A percentile compares a stretch with the other conserved stretches of the same genome.
phyloP scores from a whole-genome alignment of 495 filamentous ascomycete species.

The Astrothelium subdiscretum region DNA sequence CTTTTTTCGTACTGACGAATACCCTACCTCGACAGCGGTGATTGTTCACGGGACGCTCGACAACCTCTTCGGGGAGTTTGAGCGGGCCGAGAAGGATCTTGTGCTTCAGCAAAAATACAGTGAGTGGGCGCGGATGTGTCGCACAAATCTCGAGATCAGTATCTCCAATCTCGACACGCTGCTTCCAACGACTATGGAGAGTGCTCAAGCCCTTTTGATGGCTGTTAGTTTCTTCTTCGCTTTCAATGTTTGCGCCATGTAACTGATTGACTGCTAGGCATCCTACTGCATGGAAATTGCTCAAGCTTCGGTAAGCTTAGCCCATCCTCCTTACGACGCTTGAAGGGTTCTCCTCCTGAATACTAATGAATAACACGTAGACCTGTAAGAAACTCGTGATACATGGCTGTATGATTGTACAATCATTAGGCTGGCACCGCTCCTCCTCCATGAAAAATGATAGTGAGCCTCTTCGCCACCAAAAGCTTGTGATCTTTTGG shows the following conservation, averaged over 20 bases:
- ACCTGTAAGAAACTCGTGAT: neutral
- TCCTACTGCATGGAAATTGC: neutral
- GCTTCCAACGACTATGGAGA: neutral
- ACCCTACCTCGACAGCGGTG: neutral
- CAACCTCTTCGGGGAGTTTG: conserved; percentile 40
- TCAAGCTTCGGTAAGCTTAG: neutral
- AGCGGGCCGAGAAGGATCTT: conserved; percentile 26
- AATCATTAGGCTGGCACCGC: conserved; percentile 54
- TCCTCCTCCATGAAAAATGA: conserved; percentile 40
- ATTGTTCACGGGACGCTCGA: conserved; percentile 45
- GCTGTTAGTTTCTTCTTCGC: neutral
- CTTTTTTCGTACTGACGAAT: neutral
- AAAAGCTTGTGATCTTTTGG: conserved; percentile 45
- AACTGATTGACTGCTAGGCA: neutral
- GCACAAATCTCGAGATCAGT: neutral
- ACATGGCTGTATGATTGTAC: conserved; percentile 3
- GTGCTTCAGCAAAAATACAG: conserved; percentile 28
- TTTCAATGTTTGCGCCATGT: neutral
- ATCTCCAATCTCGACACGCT: neutral
- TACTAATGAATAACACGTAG: neutral
- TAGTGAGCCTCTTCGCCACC: conserved; percentile 23
- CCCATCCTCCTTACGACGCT: neutral
- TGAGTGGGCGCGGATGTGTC: conserved; percentile 42
- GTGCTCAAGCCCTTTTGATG: neutral
- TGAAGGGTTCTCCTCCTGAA: neutral